Base-by-base conservation (phyloP, 225 moss, liverwort and hornwort genomes). In the Rhytidiadelphus loreus region DNA sequence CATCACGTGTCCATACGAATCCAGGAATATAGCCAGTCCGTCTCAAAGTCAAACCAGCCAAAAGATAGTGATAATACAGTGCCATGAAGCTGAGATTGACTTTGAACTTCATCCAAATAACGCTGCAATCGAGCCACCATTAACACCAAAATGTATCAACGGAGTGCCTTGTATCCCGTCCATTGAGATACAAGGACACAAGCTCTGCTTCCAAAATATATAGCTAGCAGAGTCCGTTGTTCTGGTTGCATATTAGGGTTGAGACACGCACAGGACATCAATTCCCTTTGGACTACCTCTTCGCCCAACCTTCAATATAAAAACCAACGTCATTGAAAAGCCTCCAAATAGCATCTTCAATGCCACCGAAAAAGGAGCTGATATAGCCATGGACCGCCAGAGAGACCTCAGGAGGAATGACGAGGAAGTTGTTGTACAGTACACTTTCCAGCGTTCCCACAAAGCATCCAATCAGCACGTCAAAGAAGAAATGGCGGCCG, bases 401-500 rank as follows among this genome's bases (percentile, higher is more conserved):
- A 4, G 93, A 94, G 26, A 91, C 90, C 88, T 89, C 83, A n/a
- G 63, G 72, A 55, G 96, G 94, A 77, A 97, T 88, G 46, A 88
- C 89, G 41, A 96, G 88, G 56, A 93, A 90, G 53, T 88, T 86
- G 83, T 94, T 91, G 68, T 92, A 93, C 83, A 97, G 92, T n/a
- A 91, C 65, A 73, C 92, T 95, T 75, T 98, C 94, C 24, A 92
- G 89, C 22, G 94, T 71, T 46, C 98, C 96, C 55, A 97, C 56
- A 22, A 95, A 78, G 28, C 93, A 94, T 57, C 97, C 96, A 55
- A 92, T 90, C 35, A 96, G 62, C 70, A 96, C 95, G 86, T 96
- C 95, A 44, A 92, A 91, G 85, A 98, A 89, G 89, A 96, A 95
- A 90, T 98, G 96, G 88, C 94, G 90, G 30, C 96, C 95, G 30